A percentile compares a stretch with the other conserved stretches of the same genome.
Conservation (phyloP, 192 early-diverging fungal species). For the Backusella westeae region DNA sequence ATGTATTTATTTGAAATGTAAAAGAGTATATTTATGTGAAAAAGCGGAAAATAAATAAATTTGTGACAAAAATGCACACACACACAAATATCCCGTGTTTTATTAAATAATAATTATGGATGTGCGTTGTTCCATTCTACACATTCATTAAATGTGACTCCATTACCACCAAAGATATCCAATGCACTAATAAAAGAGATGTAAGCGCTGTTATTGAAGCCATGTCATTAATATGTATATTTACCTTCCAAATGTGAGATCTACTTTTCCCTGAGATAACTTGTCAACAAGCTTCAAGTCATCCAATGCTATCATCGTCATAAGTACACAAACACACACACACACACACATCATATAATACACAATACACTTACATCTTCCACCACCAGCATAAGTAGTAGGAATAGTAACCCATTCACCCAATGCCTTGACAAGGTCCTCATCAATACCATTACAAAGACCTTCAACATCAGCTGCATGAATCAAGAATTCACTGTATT, state of each 20-base stretch:
- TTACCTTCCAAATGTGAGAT: constrained; percentile 91
- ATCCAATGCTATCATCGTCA: constrained; percentile 31
- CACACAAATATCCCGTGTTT: not conserved
- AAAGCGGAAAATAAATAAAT: too few relatives aligned
- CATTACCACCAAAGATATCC: constrained; percentile 94
- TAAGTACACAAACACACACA: not conserved
- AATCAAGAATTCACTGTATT: constrained; percentile 83
- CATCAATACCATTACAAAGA: constrained; percentile 91
- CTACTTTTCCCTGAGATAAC: constrained; percentile 80
- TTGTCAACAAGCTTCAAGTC: constrained; percentile 80
- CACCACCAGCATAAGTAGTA: constrained; percentile 95
- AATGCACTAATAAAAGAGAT: constrained; percentile 61
- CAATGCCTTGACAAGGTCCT: constrained; percentile 78
- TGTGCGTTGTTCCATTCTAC: constrained; percentile 64
- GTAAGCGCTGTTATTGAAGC: not conserved
- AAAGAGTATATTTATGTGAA: too few relatives aligned
- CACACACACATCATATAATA: not conserved
- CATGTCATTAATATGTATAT: not conserved
- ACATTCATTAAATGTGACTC: constrained; percentile 80
- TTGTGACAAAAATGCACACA: too few relatives aligned
- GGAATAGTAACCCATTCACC: constrained; percentile 87
- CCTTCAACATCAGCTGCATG: constrained; percentile 99
- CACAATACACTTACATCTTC: constrained; percentile 45
- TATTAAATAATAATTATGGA: not conserved
- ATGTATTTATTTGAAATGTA: not conserved